Conservation (phyloP, 495 filamentous ascomycete genomes). For the Podospora didyma region DNA sequence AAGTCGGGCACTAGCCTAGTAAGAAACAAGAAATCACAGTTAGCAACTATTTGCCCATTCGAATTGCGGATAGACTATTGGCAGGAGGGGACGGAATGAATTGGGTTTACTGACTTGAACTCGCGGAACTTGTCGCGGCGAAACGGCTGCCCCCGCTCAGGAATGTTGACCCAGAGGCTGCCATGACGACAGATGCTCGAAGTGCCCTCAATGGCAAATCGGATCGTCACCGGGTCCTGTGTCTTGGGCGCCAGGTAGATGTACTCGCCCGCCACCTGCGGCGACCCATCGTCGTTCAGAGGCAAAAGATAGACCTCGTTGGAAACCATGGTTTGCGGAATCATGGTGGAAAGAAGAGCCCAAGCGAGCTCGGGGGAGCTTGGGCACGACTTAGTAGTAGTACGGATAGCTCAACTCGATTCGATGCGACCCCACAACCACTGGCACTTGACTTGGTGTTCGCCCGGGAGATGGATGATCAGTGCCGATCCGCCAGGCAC, state of each 20-base stretch:
- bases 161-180: slow-evolving; percentile 94
- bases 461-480: background rate
- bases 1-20: slow-evolving; percentile 83
- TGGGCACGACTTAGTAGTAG: background rate
- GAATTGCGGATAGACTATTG: no score
- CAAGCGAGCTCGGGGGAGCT: slow-evolving; percentile 5
- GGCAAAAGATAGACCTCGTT: slow-evolving; percentile 79
- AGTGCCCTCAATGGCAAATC: slow-evolving; percentile 92
- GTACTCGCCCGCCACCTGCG: slow-evolving; percentile 83
- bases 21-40: background rate
- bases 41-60: no score
- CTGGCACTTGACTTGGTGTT: background rate
- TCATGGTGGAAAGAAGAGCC: slow-evolving; percentile 32
- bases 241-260: slow-evolving; percentile 82
- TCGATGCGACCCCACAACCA: no score
- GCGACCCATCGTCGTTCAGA: slow-evolving; percentile 87
- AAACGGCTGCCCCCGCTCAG: slow-evolving; percentile 68
- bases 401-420: background rate
- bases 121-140: slow-evolving; percentile 72
- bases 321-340: slow-evolving; percentile 50
- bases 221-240: slow-evolving; percentile 66
- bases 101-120: slow-evolving; percentile 65
- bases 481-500: slow-evolving; percentile 19
- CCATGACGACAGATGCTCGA: slow-evolving; percentile 93
- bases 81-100: background rate